These are phyloP conservation scores for Saccharomycopsis phalli DNA, from an alignment of 1,139 yeast genomes.

Conservation along the genomic window DNA sequence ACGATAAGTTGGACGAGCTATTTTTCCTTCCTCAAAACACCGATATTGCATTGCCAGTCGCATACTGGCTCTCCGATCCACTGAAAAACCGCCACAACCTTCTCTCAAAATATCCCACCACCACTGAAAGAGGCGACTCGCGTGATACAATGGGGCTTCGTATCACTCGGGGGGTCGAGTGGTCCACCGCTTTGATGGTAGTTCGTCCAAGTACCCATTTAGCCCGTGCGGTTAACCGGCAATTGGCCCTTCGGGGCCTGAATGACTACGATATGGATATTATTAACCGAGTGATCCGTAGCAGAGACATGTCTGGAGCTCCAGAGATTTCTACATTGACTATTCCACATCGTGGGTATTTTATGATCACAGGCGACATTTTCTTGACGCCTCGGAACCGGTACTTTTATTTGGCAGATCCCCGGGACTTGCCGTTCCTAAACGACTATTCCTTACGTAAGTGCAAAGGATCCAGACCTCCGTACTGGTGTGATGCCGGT, in stretches of 20 bases:
- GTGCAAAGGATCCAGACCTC: constrained; percentile 7
- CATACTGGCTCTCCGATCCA: constrained; percentile 18
- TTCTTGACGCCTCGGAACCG: constrained; percentile 16
- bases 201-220: constrained; percentile 12
- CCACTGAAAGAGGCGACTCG: constrained; percentile 4
- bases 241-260: constrained; percentile 1
- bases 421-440: constrained; percentile 17
- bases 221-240: constrained; percentile 1
- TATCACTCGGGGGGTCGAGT: constrained; percentile 6
- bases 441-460: constrained; percentile 12
- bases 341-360: constrained; percentile 17
- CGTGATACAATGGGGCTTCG: constrained; percentile 11
- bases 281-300: constrained; percentile 11
- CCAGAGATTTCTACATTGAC: constrained; percentile 7
- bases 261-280: constrained; percentile 21
- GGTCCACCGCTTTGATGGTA: constrained; percentile 21
- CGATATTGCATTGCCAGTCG: constrained; percentile 19
- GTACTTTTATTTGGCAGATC: constrained; percentile 14
- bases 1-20: constrained; percentile 35
- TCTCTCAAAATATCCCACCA: constrained; percentile 9
- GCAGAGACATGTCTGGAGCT: background rate
- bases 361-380: constrained; percentile 19
- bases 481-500: constrained; percentile 17
- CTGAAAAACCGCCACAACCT: constrained; percentile 11
- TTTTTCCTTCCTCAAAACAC: constrained; percentile 34